Evolutionary conservation across 2,329 filamentous ascomycete species (phyloP).

Genomic region (Pseudomassariella vexata): DNA sequence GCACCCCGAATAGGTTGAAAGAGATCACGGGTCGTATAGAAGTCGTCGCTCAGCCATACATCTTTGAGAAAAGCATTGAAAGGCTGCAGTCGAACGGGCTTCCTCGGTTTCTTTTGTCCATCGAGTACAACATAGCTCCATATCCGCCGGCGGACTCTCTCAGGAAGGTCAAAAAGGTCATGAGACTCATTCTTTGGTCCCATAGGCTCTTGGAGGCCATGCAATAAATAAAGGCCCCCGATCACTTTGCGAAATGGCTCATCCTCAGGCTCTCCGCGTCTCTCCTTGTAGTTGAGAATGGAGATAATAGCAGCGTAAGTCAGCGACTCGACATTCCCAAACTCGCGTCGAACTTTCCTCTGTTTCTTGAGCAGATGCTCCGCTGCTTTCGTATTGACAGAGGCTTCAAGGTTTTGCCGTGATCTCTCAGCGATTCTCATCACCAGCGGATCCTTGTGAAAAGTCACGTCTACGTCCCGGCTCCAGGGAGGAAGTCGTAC

Average conservation of each 20-base stretch:
- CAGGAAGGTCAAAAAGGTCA: constrained; percentile 1
- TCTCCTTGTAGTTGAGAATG: constrained; percentile 1
- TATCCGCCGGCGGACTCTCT: constrained; percentile 1
- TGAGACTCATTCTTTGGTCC: background rate
- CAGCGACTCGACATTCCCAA: background rate
- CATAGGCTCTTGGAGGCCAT: too few species aligned
- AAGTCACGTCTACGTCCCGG: constrained; percentile 1
- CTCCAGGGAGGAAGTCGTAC: constrained; percentile 4
- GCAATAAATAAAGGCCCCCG: background rate
- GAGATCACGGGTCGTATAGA: constrained; percentile 1
- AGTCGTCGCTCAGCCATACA: constrained; percentile 2
- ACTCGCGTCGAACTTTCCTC: background rate
- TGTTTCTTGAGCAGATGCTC: background rate
- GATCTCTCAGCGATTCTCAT: background rate
- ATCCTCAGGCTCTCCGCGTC: background rate
- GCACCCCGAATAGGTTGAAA: background rate
- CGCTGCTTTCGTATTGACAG: background rate
- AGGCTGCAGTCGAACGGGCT: constrained; percentile 2
- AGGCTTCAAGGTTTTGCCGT: background rate
- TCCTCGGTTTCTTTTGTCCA: background rate
- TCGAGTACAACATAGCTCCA: constrained; percentile 4
- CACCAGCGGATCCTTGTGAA: background rate
- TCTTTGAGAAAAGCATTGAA: constrained; percentile 4
- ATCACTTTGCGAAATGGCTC: background rate
- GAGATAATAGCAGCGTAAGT: constrained; percentile 3